Evolutionary conservation across 768 basidiomycete species (phyloP).

Genomic region (Daedaleopsis sinensis): DNA sequence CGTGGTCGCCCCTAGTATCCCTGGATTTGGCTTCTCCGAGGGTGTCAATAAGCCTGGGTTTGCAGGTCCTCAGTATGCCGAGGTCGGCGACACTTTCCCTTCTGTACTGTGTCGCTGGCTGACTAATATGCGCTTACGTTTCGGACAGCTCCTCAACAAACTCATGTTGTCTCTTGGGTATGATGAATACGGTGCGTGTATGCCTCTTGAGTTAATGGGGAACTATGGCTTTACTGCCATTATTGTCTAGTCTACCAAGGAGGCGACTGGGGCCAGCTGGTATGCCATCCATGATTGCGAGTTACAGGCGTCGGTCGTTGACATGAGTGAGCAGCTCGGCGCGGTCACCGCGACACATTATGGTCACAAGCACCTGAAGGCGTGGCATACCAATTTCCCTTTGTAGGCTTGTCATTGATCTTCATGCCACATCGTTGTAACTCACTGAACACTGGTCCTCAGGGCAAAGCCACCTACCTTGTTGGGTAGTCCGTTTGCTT

Average conservation of each 20-base stretch:
- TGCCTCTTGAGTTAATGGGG: neutral
- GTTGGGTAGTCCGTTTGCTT: slow-evolving; percentile 33
- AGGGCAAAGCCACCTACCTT: slow-evolving; percentile 25
- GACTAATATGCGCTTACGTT: neutral
- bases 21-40: slow-evolving; percentile 65
- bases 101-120: neutral
- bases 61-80: slow-evolving; percentile 49
- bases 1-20: slow-evolving; percentile 60
- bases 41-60: slow-evolving; percentile 58
- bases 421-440: neutral
- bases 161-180: slow-evolving; percentile 35
- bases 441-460: too few species aligned
- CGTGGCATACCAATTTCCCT: slow-evolving; percentile 57
- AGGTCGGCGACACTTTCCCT: slow-evolving; percentile 37
- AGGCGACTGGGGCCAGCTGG: slow-evolving; percentile 49
- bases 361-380: slow-evolving; percentile 48
- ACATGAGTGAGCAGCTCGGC: slow-evolving; percentile 35
- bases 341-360: slow-evolving; percentile 37
- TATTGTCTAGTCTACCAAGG: slow-evolving; percentile 46
- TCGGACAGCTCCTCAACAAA: slow-evolving; percentile 26
- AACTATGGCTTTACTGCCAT: neutral
- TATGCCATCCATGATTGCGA: slow-evolving; percentile 23
- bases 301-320: neutral
- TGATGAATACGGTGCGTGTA: slow-evolving; percentile 25
- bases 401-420: slow-evolving; percentile 16